Base-by-base conservation (phyloP, 2,329 filamentous ascomycete genomes). In the Alternaria triticimaculans region DNA sequence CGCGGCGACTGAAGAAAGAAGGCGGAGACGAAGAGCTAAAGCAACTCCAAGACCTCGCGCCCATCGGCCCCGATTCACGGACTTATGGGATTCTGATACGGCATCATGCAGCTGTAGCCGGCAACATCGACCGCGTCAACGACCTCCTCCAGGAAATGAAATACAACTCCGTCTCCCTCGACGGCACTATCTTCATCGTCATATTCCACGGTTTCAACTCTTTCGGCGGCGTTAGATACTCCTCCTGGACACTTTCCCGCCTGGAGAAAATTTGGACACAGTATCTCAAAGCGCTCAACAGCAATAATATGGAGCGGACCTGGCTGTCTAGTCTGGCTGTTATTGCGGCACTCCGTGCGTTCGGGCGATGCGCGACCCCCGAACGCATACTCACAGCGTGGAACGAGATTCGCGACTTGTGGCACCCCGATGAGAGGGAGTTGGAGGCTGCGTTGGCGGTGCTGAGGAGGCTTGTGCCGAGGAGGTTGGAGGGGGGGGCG, bases 1-100 rank as follows among this genome's bases (percentile, higher is more conserved):
- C 81, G 3, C 77, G 76, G 23, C 75, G 81, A 3, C 78, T 84
- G 6, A 76, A 81, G 14, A 70, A 85, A 6, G 21, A 51, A 2
- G 57, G 60, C 0, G 81, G 91, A 25, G 84, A 85, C 4, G 86
- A 86, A 50, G 77, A 85, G 28, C 81, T 89, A 70, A 87, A 88
- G 7, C 80, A 85, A 30, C 80, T 94, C 54, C 94, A 97, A 76
- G 82, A 87, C 43, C 83, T 84, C 2, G 85, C 92, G 8, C 86
- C 88, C 1, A 86, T 95, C 26, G 86, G 87, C 0, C 95, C 95
- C 0, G 88, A 97, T 77, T 82, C 92, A 8, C 87, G 88, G 41
- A 97, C 94, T 0, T 97, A 93, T 77, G 88, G 90, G 51, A 88
- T 96, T 48, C 84, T 98, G 56, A 86, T 97, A 64, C 88, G 90